Base-by-base conservation (phyloP, 805 yeast genomes). In the Starmerella scarabaei region DNA sequence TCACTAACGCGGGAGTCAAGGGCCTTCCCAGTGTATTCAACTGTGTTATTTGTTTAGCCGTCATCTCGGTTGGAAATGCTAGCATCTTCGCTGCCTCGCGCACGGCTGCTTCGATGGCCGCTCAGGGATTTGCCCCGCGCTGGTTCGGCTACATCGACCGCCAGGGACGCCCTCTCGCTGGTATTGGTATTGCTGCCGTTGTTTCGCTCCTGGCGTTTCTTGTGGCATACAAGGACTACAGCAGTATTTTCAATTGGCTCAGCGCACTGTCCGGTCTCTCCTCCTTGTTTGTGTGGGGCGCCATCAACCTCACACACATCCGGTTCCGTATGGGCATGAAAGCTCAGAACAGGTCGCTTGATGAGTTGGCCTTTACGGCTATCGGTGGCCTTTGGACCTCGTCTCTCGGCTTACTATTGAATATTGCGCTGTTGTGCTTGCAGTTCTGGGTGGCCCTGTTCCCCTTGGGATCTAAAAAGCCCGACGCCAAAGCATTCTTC, bases 391-490 rank as follows among this genome's bases (percentile, higher is more conserved):
- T 72, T 24, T 57, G 55, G 47, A 85, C 85, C 37, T 51, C 70
- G n/a, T 38, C 59, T 14, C 59, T 80, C 53, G 74, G 73, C 56
- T n/a, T n/a, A n/a, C n/a, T n/a, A n/a, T n/a, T n/a, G n/a, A 33
- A 34, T 12, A 21, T 69, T 16, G 53, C 75, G 32, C 73, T 80
- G 47, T 62, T 81, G 43, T 59, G 69, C 40, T 77, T 80, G 15
- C 83, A 80, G 61, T 77, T 80, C 65, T 80, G 83, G 80, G 67
- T 75, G 40, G 82, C 85, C 11, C 57, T 77, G 30, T 78, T 64
- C 65, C 91, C 91, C 41, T 53, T 75, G 34, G 73, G 74, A 38
- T 65, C 31, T 8, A 42, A 24, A 18, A 15, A 27, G 5, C 28
- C n/a, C 4, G 29, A 62, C 54, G 80, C 82, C 7, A 52, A 59